Percentiles rank a stretch among this genome's conserved stretches.
Conservation (phyloP, 73 alveolate genomes). For the Symbiodinium natans region DNA sequence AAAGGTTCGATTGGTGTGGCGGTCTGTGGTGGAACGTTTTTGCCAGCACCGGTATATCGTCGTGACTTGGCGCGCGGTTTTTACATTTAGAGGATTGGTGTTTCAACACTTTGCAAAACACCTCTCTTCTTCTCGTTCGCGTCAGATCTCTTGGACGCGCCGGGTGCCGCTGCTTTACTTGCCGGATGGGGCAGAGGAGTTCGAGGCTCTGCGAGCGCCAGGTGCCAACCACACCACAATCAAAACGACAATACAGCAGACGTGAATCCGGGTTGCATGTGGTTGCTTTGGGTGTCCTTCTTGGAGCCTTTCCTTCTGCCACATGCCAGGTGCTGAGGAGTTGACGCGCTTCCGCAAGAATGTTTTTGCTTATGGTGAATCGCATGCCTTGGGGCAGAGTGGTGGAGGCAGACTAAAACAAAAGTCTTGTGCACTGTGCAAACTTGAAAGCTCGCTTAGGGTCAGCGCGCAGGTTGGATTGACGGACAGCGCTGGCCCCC, state of each 20-base stretch:
- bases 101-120: too few species aligned
- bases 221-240: neutral
- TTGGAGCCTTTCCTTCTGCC: neutral
- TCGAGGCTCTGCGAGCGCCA: conserved; percentile 41
- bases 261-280: too few species aligned
- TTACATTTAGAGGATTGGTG: neutral
- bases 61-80: neutral
- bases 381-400: conserved; percentile 90
- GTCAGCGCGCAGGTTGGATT: conserved; percentile 74
- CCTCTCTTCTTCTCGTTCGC: too few species aligned
- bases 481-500: conserved; percentile 48
- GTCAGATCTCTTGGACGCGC: conserved; percentile 55
- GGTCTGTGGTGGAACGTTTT: conserved; percentile 59
- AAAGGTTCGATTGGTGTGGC: conserved; percentile 53
- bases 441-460: too few species aligned
- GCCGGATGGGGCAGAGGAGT: conserved; percentile 49
- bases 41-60: conserved; percentile 77
- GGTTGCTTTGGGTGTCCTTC: too few species aligned
- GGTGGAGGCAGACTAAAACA: conserved; percentile 38
- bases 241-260: neutral
- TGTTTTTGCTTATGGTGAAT: conserved; percentile 43
- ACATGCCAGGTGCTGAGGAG: conserved; percentile 59
- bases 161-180: conserved; percentile 26
- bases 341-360: conserved; percentile 70
- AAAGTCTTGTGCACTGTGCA: too few species aligned